Evolutionary conservation across 148 eudicot species (phyloP), one percentile per base, ranked within the genome.

Genomic region (Fagopyrum esculentum): DNA sequence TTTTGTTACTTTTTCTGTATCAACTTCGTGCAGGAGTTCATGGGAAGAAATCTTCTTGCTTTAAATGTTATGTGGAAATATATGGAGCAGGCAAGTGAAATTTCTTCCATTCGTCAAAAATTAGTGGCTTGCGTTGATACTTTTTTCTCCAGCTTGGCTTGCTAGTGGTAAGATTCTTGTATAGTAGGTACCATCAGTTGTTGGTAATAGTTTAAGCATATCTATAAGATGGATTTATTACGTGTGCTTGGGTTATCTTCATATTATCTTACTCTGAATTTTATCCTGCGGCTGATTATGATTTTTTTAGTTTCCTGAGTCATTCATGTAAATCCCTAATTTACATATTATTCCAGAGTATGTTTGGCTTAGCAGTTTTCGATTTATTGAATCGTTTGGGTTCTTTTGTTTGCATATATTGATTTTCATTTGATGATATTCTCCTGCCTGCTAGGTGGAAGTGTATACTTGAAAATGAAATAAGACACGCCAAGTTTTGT

Each of bases 21-120:
- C n/a, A 56, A 30, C 35, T 43, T 80, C 44, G 47, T 84, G 83
- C 83, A 94, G 98, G 97, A 94, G 78, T 94, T 94, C 85, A 88
- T 94, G 97, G 97, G 98, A 45, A 87, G 87, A 88, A 91, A 94
- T 85, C 93, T 94, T 78, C 93, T 94, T 55, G 98, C 98, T 68
- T 40, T 94, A 88, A 94, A 94, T 84, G 96, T 94, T 69, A 94
- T 94, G 98, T 94, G 98, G 98, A 94, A 94, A 80, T 94, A 94
- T 83, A 83, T 81, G 81, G 91, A 88, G 80, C 95, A 90, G 91
- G 95, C 86, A 77, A 66, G 71, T 66, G 17, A 43, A 13, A 4
- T 66, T 35, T 66, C 19, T 35, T 30, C 3, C 16, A 17, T 26
- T 63, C 45, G 17, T n/a, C 7, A 63, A 63, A 63, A 30, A 35